Conservation (phyloP, 1,139 yeast genomes). For the Candida gigantensis region DNA sequence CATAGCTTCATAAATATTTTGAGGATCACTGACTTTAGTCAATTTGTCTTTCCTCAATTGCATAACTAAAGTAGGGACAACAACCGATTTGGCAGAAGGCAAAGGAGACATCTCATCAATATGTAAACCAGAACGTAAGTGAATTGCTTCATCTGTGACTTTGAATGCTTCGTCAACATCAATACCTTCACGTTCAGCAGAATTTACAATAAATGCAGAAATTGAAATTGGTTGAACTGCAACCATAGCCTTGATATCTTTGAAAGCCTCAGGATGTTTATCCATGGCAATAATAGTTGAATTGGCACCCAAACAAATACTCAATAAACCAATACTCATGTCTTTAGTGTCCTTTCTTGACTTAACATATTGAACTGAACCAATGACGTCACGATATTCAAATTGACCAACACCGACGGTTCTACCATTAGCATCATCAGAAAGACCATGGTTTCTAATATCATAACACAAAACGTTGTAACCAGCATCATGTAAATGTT, state of each 20-base stretch:
- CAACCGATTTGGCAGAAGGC: conserved; percentile 1
- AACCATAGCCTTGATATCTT: conserved; percentile 3
- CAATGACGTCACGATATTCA: conserved; percentile 5
- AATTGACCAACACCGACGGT: conserved; percentile 2
- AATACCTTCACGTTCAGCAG: neutral
- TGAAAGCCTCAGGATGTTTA: conserved; percentile 1
- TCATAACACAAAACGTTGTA: conserved; percentile 6
- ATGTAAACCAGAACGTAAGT: neutral
- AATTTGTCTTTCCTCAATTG: conserved; percentile 2
- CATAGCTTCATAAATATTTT: neutral
- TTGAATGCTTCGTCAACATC: conserved; percentile 2
- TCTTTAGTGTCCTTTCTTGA: conserved; percentile 3
- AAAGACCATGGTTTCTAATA: conserved; percentile 4
- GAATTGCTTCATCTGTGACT: neutral
- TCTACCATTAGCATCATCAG: conserved; percentile 4
- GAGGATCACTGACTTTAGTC: conserved; percentile 1
- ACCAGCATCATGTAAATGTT: conserved; percentile 5
- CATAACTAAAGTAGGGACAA: conserved; percentile 2
- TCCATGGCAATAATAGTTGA: conserved; percentile 3
- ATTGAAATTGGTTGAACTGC: conserved; percentile 3
- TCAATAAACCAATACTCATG: conserved; percentile 3
- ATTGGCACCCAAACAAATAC: conserved; percentile 7
- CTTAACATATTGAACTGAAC: conserved; percentile 4
- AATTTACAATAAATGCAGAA: neutral
- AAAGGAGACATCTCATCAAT: conserved; percentile 1